Evolutionary conservation across 2,329 filamentous ascomycete genomes (phyloP), one percentile per base, ranked within the genome.

Genomic region (Aschersonia sp.): DNA sequence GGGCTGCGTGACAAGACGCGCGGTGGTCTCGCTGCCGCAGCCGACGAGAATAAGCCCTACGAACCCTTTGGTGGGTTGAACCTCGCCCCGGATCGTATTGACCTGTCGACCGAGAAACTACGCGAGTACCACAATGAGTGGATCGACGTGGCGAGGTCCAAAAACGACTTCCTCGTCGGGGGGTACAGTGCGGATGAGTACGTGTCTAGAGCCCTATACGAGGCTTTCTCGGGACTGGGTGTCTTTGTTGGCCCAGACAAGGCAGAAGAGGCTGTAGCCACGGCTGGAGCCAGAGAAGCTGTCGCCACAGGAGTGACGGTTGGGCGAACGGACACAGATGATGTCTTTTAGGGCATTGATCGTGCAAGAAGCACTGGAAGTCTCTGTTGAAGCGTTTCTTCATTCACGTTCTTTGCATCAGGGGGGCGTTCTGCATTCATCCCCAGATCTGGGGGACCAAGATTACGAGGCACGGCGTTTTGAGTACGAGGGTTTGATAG

Each of bases 151-250:
- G 75, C 81, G 32, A 77, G 81, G 49, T 76, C 77, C 41, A 82
- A 89, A 59, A 66, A 74, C 2, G 72, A 75, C 43, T 80, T 84
- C 59, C 69, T 76, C 46, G 86, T 85, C 12, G 89, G 89, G 32
- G 94, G 92, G 0, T 97, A 94, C 65, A 82, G 83, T 57, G 70
- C 91, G 43, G 71, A 77, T 35, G 89, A 95, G 60, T 97, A 92
- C 60, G 86, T 88, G 57, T 73, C 80, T 5, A 74, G 89, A 30
- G 82, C 86, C 30, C 69, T 98, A 60, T 85, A 87, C 51, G 89
- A 96, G 60, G 89, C 91, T 0, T 97, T 96, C 65, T 80, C 86
- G 0, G 92, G 94, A 0, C 64, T 98, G 51, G 88, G 85, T 1
- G 85, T 94, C 42, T 94, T 94, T 56, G 72, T 98, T 42, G 83